Percentiles rank a stretch among this genome's conserved stretches.
These are phyloP conservation scores for Vicia sativa DNA, from an alignment of 306 rosid genomes.

Conservation along the genomic window DNA sequence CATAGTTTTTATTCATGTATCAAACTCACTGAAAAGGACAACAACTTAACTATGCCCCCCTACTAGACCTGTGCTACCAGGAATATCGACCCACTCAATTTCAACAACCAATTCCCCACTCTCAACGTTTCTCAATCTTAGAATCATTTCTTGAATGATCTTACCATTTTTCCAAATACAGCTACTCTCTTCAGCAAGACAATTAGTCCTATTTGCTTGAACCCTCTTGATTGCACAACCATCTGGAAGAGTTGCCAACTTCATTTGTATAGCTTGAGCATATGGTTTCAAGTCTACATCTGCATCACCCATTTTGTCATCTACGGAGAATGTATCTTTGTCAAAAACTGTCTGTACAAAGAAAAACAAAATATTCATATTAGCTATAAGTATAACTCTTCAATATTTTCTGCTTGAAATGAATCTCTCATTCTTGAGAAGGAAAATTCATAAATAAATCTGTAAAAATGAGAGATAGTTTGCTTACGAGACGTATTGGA, in stretches of 20 bases:
- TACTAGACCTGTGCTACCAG: conserved; percentile 50
- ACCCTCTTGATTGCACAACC: conserved; percentile 67
- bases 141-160: conserved; percentile 66
- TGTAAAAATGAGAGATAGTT: neutral
- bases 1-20: neutral
- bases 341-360: conserved; percentile 64
- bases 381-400: neutral
- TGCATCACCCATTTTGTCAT: conserved; percentile 90
- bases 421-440: neutral
- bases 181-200: conserved; percentile 68
- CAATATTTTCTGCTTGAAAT: neutral
- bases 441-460: too few relatives aligned
- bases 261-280: conserved; percentile 52
- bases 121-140: conserved; percentile 74
- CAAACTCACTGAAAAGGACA: neutral
- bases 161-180: conserved; percentile 66
- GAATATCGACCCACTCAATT: conserved; percentile 65
- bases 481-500: conserved; percentile 60
- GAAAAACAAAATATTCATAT: neutral
- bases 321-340: conserved; percentile 64
- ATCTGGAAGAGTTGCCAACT: conserved; percentile 53
- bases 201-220: conserved; percentile 55
- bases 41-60: neutral
- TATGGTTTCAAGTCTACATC: conserved; percentile 75
- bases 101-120: conserved; percentile 65